These are phyloP conservation scores for Geotrichum macrosporum DNA, from an alignment of 1,139 yeast genomes.

Conservation along the genomic window DNA sequence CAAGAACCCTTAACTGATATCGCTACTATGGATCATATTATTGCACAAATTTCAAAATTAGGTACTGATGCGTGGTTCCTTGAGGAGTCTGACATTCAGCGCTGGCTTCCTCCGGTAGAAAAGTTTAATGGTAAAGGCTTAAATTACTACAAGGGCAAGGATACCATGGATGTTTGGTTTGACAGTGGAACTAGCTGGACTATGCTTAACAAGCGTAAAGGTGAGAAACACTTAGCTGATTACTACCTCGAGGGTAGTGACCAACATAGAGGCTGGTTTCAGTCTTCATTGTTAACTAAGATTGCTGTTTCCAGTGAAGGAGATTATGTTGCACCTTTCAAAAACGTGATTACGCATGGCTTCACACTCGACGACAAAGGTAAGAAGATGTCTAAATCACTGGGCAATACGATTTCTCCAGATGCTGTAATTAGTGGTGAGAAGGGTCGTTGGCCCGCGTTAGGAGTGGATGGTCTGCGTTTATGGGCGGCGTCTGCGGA, in stretches of 20 bases:
- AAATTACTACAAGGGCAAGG: constrained; percentile 60
- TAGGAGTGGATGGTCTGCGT: constrained; percentile 89
- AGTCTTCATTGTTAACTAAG: constrained; percentile 80
- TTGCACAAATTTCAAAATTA: constrained; percentile 47
- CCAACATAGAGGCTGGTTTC: constrained; percentile 99
- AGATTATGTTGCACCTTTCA: constrained; percentile 56
- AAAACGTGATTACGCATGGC: constrained; percentile 82
- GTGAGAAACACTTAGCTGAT: constrained; percentile 51
- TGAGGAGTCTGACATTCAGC: constrained; percentile 46
- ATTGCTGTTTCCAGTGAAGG: constrained; percentile 45
- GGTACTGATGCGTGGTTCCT: constrained; percentile 83
- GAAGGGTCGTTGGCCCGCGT: constrained; percentile 53
- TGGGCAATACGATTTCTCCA: constrained; percentile 80
- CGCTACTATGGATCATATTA: constrained; percentile 51
- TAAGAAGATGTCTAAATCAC: constrained; percentile 87
- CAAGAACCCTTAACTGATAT: constrained; percentile 56
- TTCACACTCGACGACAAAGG: constrained; percentile 84
- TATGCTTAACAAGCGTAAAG: constrained; percentile 45
- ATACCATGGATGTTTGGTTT: constrained; percentile 99
- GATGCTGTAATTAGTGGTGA: constrained; percentile 63
- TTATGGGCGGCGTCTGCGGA: constrained; percentile 89
- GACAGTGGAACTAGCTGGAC: constrained; percentile 97
- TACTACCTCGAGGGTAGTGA: constrained; percentile 91
- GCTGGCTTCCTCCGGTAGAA: constrained; percentile 64
- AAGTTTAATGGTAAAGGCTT: constrained; percentile 40